Percentiles rank a stretch among this genome's conserved stretches.
phyloP scores from a whole-genome alignment of 2,329 filamentous ascomycete genomes.

The Aphanoascus verrucosus region DNA sequence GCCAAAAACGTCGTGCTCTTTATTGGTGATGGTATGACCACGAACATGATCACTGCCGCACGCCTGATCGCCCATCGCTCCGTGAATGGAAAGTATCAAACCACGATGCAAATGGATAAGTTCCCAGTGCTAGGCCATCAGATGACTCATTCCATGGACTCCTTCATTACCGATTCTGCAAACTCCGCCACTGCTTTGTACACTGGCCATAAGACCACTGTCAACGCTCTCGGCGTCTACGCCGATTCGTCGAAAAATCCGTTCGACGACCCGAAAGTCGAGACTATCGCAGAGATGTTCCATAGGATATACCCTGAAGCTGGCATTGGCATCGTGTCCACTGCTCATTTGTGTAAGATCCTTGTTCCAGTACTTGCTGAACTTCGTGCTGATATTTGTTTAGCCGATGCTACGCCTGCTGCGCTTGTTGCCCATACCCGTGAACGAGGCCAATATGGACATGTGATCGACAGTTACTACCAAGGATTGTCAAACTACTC shows the following conservation, averaged over 20 bases:
- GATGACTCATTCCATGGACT: slow-evolving; percentile 79
- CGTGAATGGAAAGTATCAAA: slow-evolving; percentile 75
- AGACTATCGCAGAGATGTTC: slow-evolving; percentile 64
- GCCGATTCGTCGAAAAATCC: slow-evolving; percentile 61
- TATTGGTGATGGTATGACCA: slow-evolving; percentile 58
- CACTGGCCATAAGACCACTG: slow-evolving; percentile 70
- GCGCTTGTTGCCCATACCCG: slow-evolving; percentile 64
- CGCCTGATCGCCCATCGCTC: slow-evolving; percentile 71
- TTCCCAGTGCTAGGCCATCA: slow-evolving; percentile 80
- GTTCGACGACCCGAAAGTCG: slow-evolving; percentile 78
- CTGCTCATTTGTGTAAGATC: slow-evolving; percentile 47
- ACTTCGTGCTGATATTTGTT: slow-evolving; percentile 19
- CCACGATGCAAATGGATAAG: slow-evolving; percentile 63
- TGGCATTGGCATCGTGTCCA: slow-evolving; percentile 57
- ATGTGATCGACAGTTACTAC: slow-evolving; percentile 65
- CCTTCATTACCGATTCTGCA: slow-evolving; percentile 76
- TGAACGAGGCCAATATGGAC: slow-evolving; percentile 55
- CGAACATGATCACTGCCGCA: slow-evolving; percentile 49
- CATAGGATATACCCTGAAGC: slow-evolving; percentile 53
- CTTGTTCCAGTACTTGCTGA: neutral
- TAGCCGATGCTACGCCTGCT: slow-evolving; percentile 73
- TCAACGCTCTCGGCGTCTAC: slow-evolving; percentile 74
- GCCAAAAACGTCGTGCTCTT: slow-evolving; percentile 81
- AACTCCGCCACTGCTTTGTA: slow-evolving; percentile 76
- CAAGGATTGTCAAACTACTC: slow-evolving; percentile 69